Conservation (phyloP, 352 stramenopile species). For the Pythium periplocum region DNA sequence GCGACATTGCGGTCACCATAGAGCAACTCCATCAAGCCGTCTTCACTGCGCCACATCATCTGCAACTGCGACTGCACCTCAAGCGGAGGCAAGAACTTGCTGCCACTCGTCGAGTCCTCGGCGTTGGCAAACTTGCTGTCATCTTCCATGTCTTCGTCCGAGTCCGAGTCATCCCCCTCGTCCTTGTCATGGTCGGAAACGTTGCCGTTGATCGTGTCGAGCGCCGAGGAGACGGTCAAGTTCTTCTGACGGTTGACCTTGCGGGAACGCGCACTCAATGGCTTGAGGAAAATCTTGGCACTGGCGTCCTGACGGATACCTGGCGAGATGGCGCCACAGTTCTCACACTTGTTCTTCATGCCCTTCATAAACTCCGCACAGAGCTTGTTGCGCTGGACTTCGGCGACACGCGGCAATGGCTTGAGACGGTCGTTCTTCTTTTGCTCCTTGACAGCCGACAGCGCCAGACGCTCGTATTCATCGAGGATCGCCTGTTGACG, state of each 20-base stretch:
- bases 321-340: constrained; percentile 95
- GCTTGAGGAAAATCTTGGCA: constrained; percentile 97
- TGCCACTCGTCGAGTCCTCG: constrained; percentile 61
- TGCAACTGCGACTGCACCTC: constrained; percentile 95
- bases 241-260: constrained; percentile 84
- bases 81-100: constrained; percentile 93
- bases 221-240: constrained; percentile 68
- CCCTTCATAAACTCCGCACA: constrained; percentile 88
- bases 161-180: constrained; percentile 60
- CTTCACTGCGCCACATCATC: constrained; percentile 93
- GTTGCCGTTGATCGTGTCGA: constrained; percentile 78
- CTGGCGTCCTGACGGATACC: constrained; percentile 95
- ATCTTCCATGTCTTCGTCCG: constrained; percentile 61
- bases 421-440: constrained; percentile 24
- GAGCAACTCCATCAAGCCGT: constrained; percentile 90
- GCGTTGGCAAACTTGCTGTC: constrained; percentile 38
- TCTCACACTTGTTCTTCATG: constrained; percentile 94
- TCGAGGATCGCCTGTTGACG: constrained; percentile 84
- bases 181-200: constrained; percentile 47
- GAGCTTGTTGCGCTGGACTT: constrained; percentile 79
- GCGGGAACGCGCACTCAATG: constrained; percentile 68
- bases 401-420: constrained; percentile 52
- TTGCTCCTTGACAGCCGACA: constrained; percentile 39
- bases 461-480: constrained; percentile 84
- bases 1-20: constrained; percentile 85